Percentiles rank a stretch among this genome's conserved stretches.
Evolutionary conservation across 78 protist species (phyloP).

Genomic region (Monocercomonoides exilis): DNA sequence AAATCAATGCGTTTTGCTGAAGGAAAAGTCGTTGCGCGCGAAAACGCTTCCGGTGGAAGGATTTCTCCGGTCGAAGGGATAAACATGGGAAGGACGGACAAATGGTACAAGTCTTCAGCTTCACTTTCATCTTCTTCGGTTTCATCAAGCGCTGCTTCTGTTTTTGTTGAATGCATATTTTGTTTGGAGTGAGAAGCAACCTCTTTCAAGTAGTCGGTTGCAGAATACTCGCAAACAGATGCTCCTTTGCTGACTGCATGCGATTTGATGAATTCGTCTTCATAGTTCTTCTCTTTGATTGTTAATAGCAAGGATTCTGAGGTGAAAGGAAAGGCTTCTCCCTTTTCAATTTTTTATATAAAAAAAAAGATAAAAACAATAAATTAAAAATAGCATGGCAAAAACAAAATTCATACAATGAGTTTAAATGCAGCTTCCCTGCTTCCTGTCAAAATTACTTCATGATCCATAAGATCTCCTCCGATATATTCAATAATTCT

Average conservation of each 20-base stretch:
- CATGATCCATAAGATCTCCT: not conserved
- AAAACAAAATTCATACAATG: slow-evolving; percentile 63
- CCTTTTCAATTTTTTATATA: not conserved
- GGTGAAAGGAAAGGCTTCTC: no score
- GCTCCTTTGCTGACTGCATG: not conserved
- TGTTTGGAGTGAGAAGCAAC: not conserved
- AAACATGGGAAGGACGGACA: slow-evolving; percentile 53
- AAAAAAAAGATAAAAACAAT: slow-evolving; percentile 18
- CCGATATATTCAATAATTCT: not conserved
- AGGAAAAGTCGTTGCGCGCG: no score
- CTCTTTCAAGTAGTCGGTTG: not conserved
- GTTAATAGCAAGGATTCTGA: no score
- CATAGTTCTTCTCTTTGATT: no score
- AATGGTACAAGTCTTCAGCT: no score
- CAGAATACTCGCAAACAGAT: not conserved
- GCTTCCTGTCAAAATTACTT: slow-evolving; percentile 68
- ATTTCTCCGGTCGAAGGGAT: no score
- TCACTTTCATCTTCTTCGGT: not conserved
- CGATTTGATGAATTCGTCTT: no score
- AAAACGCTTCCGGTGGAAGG: no score
- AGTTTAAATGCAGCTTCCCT: slow-evolving; percentile 53
- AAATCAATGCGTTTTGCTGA: no score
- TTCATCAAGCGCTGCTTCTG: not conserved
- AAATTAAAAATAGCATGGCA: slow-evolving; percentile 58
- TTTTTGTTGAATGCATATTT: not conserved